Percentiles rank a stretch among this genome's conserved stretches.
Evolutionary conservation across 371 early-diverging fungal species (phyloP).

Genomic region (Smittium culicis): DNA sequence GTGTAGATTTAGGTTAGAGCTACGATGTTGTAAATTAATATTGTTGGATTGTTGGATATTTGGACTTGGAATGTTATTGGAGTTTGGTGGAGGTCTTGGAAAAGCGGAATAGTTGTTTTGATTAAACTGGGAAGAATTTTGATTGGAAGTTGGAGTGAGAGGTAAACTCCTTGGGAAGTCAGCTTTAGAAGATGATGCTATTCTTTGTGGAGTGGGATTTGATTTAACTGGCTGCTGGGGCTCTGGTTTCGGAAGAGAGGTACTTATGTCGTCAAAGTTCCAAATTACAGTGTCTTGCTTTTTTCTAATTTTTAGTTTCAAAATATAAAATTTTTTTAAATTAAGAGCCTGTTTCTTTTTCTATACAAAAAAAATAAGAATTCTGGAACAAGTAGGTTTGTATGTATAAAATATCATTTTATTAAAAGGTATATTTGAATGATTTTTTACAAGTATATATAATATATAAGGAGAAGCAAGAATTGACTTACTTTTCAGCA

Average conservation of each 20-base stretch:
- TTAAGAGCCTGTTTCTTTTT: too few relatives aligned
- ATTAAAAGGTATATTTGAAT: not conserved
- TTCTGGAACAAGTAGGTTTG: too few relatives aligned
- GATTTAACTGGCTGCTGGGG: not conserved
- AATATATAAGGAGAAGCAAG: too few relatives aligned
- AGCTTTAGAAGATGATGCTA: slow-evolving; percentile 7
- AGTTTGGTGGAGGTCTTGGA: not conserved
- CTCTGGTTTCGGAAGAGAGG: slow-evolving; percentile 18
- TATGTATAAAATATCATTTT: not conserved
- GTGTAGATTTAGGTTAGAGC: not conserved
- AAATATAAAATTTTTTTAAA: not conserved
- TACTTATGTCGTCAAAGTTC: slow-evolving; percentile 28
- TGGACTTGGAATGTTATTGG: not conserved
- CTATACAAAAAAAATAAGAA: too few relatives aligned
- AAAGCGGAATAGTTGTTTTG: not conserved
- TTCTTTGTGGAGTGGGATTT: slow-evolving; percentile 11
- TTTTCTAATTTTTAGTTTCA: not conserved
- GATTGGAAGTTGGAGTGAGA: not conserved
- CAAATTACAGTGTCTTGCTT: slow-evolving; percentile 17
- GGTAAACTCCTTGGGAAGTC: not conserved
- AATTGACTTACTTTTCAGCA: slow-evolving; percentile 9
- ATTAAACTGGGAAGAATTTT: not conserved
- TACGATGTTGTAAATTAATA: not conserved
- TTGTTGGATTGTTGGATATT: not conserved
- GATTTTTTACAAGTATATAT: too few relatives aligned